Percentiles rank a stretch among this genome's conserved stretches.
These are phyloP conservation scores for Ceriops zippeliana DNA, from an alignment of 345 rosid species.

Conservation along the genomic window DNA sequence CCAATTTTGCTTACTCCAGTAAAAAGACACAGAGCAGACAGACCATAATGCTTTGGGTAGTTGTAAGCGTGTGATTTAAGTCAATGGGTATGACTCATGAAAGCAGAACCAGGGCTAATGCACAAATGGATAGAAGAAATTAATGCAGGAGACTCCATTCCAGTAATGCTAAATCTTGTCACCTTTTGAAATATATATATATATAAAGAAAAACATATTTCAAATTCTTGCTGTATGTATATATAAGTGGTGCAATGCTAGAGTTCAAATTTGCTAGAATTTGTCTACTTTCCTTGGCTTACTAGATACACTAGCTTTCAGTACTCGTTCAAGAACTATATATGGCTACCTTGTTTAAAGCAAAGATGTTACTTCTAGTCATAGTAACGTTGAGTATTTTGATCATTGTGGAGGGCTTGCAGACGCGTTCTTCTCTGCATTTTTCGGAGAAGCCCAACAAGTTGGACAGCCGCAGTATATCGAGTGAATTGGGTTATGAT, in stretches of 20 bases:
- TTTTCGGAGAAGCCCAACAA: neutral
- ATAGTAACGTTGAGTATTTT: conserved; percentile 1
- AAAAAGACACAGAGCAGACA: neutral
- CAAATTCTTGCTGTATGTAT: neutral
- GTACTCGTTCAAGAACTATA: neutral
- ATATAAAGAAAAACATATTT: neutral
- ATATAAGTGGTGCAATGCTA: neutral
- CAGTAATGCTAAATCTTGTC: too few relatives aligned
- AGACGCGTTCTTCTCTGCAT: conserved; percentile 13
- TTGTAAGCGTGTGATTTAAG: neutral
- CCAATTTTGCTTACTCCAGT: conserved; percentile 3
- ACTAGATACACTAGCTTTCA: too few relatives aligned
- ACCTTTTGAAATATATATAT: neutral
- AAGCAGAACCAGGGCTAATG: conserved; percentile 8
- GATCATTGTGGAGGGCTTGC: conserved; percentile 14
- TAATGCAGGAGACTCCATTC: neutral
- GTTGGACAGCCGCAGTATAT: neutral
- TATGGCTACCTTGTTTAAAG: conserved; percentile 23
- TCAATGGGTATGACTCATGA: conserved; percentile 27
- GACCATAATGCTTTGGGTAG: neutral
- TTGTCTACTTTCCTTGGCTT: neutral
- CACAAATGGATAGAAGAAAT: neutral
- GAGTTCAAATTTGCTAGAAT: neutral
- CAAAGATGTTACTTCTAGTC: neutral
- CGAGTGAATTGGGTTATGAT: conserved; percentile 25